Conservation (phyloP, 2,329 filamentous ascomycete species). For the Septoria petroselini region DNA sequence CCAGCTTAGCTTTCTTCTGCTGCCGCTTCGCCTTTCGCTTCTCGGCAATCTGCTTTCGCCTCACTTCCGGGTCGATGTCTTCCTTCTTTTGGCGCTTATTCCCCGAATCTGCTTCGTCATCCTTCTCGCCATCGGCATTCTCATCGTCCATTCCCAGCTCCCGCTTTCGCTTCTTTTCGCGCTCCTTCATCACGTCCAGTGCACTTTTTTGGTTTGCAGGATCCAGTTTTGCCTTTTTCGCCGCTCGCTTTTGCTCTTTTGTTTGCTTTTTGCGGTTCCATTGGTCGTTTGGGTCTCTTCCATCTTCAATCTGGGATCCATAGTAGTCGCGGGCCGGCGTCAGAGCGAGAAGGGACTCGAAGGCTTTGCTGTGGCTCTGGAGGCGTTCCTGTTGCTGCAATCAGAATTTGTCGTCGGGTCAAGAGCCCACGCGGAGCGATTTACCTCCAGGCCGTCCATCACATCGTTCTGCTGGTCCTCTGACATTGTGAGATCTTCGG, state of each 20-base stretch:
- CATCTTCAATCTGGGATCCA: constrained; percentile 43
- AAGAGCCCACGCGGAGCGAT: background rate
- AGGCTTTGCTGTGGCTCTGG: constrained; percentile 65
- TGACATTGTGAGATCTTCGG: background rate
- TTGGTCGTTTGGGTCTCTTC: constrained; percentile 81
- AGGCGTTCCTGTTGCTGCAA: constrained; percentile 48
- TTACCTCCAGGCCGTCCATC: constrained; percentile 25
- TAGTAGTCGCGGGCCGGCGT: constrained; percentile 92
- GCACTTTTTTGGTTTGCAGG: constrained; percentile 87
- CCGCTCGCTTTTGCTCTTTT: constrained; percentile 78
- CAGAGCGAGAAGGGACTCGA: constrained; percentile 80
- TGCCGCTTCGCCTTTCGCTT: constrained; percentile 45
- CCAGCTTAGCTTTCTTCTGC: constrained; percentile 46
- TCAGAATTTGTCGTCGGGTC: constrained; percentile 2
- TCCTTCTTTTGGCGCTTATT: constrained; percentile 46
- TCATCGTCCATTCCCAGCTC: constrained; percentile 59
- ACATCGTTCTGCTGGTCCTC: constrained; percentile 27
- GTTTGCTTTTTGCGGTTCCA: constrained; percentile 95
- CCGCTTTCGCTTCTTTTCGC: constrained; percentile 67
- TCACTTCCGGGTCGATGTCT: constrained; percentile 31
- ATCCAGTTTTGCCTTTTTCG: constrained; percentile 84
- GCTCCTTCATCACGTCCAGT: constrained; percentile 90
- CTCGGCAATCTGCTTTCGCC: constrained; percentile 41
- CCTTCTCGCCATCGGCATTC: constrained; percentile 35
- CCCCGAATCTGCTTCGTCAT: constrained; percentile 41